Evolutionary conservation across 1,284 basidiomycete species (phyloP).

Genomic region (Apiotrichum gamsii): DNA sequence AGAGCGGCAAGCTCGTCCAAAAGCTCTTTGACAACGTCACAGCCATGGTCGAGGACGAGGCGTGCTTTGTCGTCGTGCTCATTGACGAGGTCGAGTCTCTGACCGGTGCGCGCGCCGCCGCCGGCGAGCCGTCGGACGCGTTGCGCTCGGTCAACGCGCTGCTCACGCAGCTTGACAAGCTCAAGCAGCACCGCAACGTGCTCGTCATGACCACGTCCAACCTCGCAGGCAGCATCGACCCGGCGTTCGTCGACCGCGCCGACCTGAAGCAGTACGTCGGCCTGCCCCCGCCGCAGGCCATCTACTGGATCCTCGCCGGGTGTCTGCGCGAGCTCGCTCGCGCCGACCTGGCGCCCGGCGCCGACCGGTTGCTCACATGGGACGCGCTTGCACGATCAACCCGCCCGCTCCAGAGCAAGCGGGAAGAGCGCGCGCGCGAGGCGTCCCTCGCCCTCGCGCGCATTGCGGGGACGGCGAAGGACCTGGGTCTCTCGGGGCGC

Average conservation of each 20-base stretch:
- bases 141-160: constrained; percentile 96
- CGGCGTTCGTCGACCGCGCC: constrained; percentile 91
- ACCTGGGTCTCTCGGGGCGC: constrained; percentile 3
- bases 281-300: constrained; percentile 77
- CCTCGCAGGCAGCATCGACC: constrained; percentile 87
- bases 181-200: constrained; percentile 87
- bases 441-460: constrained; percentile 6
- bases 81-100: constrained; percentile 98
- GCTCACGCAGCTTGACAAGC: constrained; percentile 91
- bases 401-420: neutral
- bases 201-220: constrained; percentile 97
- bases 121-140: constrained; percentile 93
- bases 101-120: constrained; percentile 84
- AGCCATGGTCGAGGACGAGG: constrained; percentile 80
- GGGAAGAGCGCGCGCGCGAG: constrained; percentile 7
- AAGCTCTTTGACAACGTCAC: constrained; percentile 81
- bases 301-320: constrained; percentile 86
- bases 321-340: constrained; percentile 74
- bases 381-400: neutral
- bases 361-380: constrained; percentile 51
- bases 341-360: constrained; percentile 60
- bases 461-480: constrained; percentile 2
- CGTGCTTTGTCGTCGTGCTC: constrained; percentile 85
- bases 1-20: constrained; percentile 97
- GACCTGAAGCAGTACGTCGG: constrained; percentile 95